phyloP scores from a whole-genome alignment of 805 yeast species.

The Metschnikowia kofuensis region DNA sequence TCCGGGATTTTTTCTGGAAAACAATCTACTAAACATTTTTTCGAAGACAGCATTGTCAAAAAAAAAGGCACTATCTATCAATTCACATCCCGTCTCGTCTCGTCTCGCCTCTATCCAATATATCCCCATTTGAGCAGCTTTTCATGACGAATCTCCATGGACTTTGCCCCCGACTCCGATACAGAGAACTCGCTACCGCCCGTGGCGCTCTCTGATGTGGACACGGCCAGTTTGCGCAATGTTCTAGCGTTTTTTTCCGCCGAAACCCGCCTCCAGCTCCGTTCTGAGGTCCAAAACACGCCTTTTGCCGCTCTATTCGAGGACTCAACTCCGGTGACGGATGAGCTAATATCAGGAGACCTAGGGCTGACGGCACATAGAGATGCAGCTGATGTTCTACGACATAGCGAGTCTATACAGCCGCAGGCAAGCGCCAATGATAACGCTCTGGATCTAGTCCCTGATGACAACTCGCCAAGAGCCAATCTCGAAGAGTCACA shows the following conservation, averaged over 20 bases:
- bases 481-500: too few species aligned
- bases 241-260: slow-evolving; percentile 9
- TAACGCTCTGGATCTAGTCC: too few species aligned
- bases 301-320: slow-evolving; percentile 9
- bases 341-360: too few species aligned
- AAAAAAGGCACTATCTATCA: too few species aligned
- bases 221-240: slow-evolving; percentile 10
- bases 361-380: too few species aligned
- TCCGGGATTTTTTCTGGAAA: too few species aligned
- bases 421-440: background rate
- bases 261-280: slow-evolving; percentile 11
- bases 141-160: slow-evolving; percentile 12
- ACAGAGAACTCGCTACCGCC: slow-evolving; percentile 18
- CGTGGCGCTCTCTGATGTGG: slow-evolving; percentile 13
- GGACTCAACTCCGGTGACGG: background rate
- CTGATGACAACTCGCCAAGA: too few species aligned
- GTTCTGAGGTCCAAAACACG: slow-evolving; percentile 10
- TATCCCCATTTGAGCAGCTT: background rate
- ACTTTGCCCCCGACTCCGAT: slow-evolving; percentile 19
- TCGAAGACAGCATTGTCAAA: too few species aligned
- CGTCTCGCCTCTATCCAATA: background rate
- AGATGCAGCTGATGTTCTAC: background rate
- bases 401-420: background rate
- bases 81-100: background rate
- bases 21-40: too few species aligned